Evolutionary conservation across 1,139 yeast species (phyloP), one percentile per base, ranked within the genome.

Genomic region (Yamadazyma epiphylla): DNA sequence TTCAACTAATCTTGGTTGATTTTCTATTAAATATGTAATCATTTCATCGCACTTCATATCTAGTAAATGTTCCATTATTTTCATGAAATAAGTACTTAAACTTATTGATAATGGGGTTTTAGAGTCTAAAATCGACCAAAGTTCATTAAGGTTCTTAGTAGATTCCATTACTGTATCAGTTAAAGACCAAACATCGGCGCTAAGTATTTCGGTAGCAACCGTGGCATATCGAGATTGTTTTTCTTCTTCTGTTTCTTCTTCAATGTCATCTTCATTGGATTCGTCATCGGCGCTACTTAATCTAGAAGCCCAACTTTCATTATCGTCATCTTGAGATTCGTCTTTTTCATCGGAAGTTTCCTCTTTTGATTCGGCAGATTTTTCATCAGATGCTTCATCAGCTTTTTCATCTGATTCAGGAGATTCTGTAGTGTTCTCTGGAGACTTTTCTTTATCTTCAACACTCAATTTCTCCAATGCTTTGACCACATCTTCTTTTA

Each of bases 121-220:
- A 12, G 58, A 36, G 31, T 86, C 95, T 40, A 91, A 68, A 14
- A 89, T 68, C 15, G 76, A 60, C 98, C 98, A 91, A 32, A 91
- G 63, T 48, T 72, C 77, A 38, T 76, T 75, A 41, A 94, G 58
- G 30, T 85, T 68, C 13, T 66, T 70, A 3, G 76, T 67, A 36
- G 80, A 76, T 46, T 85, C 94, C 82, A 91, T 82, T 29, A 91
- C 80, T 1, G 95, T 80, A 46, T 91, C 96, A 4, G 96, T 85
- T 22, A 94, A 69, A 4, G 95, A 84, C 96, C 96, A 91, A 5
- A 88, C 94, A 51, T 91, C 97, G 4, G 94, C 88, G 33, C 91
- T 78, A 25, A 91, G 66, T 26, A 91, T 82, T 52, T 94, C 98
- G 2, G 96, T 86, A 4, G 96, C 91, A 39, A 89, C 74, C 32